Conservation (phyloP, 2,329 filamentous ascomycete genomes). For the Fusarium torulosum region DNA sequence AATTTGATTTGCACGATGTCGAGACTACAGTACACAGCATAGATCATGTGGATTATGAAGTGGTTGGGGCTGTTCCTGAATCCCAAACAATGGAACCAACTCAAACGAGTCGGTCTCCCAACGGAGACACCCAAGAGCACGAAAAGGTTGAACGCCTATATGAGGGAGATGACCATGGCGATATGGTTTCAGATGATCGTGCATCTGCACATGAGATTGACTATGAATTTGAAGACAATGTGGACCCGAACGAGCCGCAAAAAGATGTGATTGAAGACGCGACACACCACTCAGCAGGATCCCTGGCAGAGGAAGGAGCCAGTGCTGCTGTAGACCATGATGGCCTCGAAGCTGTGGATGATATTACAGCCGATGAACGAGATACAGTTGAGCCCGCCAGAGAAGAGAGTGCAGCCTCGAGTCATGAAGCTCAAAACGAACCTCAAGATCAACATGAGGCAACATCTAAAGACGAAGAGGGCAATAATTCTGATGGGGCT, state of each 20-base stretch:
- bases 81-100: conserved; percentile 25
- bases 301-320: neutral
- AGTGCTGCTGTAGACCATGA: conserved; percentile 1
- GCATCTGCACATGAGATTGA: conserved; percentile 48
- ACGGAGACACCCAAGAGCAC: conserved; percentile 9
- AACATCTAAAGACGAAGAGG: conserved; percentile 8
- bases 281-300: conserved; percentile 11
- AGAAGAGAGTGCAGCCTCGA: conserved; percentile 37
- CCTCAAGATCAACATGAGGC: conserved; percentile 14
- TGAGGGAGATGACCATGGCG: conserved; percentile 8
- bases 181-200: conserved; percentile 26
- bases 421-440: conserved; percentile 30
- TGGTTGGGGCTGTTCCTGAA: conserved; percentile 14
- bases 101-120: conserved; percentile 10
- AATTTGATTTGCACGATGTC: conserved; percentile 34
- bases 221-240: conserved; percentile 47
- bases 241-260: conserved; percentile 28
- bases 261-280: conserved; percentile 17
- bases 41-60: conserved; percentile 19
- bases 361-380: neutral
- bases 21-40: conserved; percentile 22
- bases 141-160: conserved; percentile 16
- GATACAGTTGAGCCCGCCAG: conserved; percentile 13
- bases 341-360: conserved; percentile 10
- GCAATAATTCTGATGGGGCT: conserved; percentile 5